A percentile compares a stretch with the other conserved stretches of the same genome.
These are phyloP conservation scores for Ophiocordyceps polyrhachis-furcata DNA, from an alignment of 2,329 filamentous ascomycete genomes.

Conservation along the genomic window DNA sequence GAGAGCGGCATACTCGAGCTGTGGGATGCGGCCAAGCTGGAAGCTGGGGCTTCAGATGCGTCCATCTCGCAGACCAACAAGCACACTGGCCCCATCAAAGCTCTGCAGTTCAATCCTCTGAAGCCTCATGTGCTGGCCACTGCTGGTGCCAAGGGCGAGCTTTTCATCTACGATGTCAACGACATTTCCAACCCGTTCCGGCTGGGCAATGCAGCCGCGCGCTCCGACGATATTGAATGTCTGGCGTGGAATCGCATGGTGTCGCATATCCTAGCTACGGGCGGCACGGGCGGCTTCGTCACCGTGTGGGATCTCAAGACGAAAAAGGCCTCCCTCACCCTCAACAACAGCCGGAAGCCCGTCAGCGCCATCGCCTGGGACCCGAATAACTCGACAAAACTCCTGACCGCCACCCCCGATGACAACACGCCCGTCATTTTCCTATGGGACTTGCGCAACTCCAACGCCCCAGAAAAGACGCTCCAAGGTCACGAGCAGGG, in stretches of 20 bases:
- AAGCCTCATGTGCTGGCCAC: constrained; percentile 83
- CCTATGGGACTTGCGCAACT: constrained; percentile 90
- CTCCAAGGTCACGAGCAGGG: constrained; percentile 88
- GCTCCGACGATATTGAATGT: constrained; percentile 88
- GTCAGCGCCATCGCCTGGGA: constrained; percentile 97
- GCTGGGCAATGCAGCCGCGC: constrained; percentile 69
- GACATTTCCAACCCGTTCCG: constrained; percentile 77
- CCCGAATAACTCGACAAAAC: constrained; percentile 82
- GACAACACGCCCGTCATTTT: constrained; percentile 77
- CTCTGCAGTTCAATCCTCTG: constrained; percentile 89
- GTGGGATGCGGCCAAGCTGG: constrained; percentile 67
- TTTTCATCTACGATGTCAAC: constrained; percentile 89
- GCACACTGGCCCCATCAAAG: constrained; percentile 82
- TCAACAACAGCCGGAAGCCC: constrained; percentile 88
- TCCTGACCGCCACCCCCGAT: constrained; percentile 79
- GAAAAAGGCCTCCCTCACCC: constrained; percentile 88
- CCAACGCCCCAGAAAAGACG: constrained; percentile 78
- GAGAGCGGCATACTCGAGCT: constrained; percentile 88
- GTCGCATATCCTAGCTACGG: constrained; percentile 86
- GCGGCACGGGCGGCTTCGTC: constrained; percentile 82
- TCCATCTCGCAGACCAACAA: constrained; percentile 73
- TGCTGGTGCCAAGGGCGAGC: constrained; percentile 83
- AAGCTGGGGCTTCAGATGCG: constrained; percentile 44
- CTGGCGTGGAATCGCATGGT: constrained; percentile 98
- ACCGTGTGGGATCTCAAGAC: constrained; percentile 98